Evolutionary conservation across 768 basidiomycete genomes (phyloP).

Genomic region (Cystofilobasidium capitatum): DNA sequence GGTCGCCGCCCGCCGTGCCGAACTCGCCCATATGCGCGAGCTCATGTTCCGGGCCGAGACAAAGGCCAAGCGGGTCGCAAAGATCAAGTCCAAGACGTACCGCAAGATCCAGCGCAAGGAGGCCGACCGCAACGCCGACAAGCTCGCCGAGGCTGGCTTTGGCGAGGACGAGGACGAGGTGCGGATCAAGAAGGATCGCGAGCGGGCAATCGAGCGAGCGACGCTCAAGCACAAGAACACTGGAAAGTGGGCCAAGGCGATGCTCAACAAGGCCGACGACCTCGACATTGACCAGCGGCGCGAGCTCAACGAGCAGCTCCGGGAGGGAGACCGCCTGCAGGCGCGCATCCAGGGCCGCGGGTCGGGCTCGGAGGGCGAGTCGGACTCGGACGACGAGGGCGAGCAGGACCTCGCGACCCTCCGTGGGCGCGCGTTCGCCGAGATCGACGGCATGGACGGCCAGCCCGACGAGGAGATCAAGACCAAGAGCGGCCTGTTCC

Average conservation of each 20-base stretch:
- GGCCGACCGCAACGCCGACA: constrained; percentile 51
- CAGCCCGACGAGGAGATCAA: constrained; percentile 38
- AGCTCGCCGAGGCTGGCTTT: constrained; percentile 42
- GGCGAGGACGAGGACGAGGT: constrained; percentile 48
- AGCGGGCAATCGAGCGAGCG: constrained; percentile 77
- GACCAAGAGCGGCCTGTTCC: constrained; percentile 66
- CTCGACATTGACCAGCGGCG: constrained; percentile 49
- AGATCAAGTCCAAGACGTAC: constrained; percentile 94
- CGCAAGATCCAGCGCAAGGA: constrained; percentile 72
- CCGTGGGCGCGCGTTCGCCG: constrained; percentile 64
- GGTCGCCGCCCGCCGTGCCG: constrained; percentile 65
- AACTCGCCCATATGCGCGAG: constrained; percentile 80
- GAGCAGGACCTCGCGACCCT: constrained; percentile 47
- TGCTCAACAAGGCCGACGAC: constrained; percentile 52
- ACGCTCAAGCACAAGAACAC: constrained; percentile 79
- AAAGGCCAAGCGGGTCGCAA: constrained; percentile 78
- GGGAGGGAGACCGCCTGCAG: constrained; percentile 66
- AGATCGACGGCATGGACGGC: constrained; percentile 51
- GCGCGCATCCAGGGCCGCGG: constrained; percentile 62
- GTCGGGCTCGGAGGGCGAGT: constrained; percentile 36
- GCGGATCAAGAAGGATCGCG: constrained; percentile 59
- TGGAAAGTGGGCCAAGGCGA: constrained; percentile 75
- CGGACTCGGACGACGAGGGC: constrained; percentile 35
- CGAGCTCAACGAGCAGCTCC: constrained; percentile 77
- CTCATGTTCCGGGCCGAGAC: constrained; percentile 85